Base-by-base conservation (phyloP, 495 filamentous ascomycete genomes). In the Penicillium soppii region DNA sequence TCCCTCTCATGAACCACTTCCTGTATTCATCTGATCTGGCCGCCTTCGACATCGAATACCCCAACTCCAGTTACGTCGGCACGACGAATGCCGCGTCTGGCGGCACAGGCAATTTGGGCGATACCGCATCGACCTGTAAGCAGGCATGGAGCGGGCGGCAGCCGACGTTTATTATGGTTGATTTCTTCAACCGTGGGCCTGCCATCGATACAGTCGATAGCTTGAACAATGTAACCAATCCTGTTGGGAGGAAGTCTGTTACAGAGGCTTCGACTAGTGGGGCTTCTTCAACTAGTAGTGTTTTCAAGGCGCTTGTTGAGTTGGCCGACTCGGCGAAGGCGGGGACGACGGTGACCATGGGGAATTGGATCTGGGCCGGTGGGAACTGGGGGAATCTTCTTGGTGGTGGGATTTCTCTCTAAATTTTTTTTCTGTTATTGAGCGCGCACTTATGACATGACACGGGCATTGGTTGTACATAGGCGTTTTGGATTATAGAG, bases 1-100 rank as follows among this genome's bases (percentile, higher is more conserved):
- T 91, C 41, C 79, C 83, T 0, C 68, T 90, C 5, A 71, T 89
- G 69, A 91, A 92, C 72, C 87, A 90, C 65, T 90, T 90, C 60
- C 71, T 85, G 2, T 80, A 90, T 70, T 69, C 72, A 26, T 62
- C 54, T 5, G 57, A 79, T 12, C 50, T 66, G 7, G 50, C 50
- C 4, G 62, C 63, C 6, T 60, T 81, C 0, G 75, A 75, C 37
- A 79, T 90, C 58, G 66, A 77, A 50, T 69, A 82, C 27, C 86
- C 88, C 3, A 82, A 89, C 54, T 72, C 77, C 9, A 73, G 67
- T 52, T 73, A 83, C 56, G 77, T 84, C 36, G 55, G 57, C 1
- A 81, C 73, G 5, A 88, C 86, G 7, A 91, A 90, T 39, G 77
- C 73, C 0, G 57, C 71, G 15, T 73, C 67, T 13, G 74, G 73